Evolutionary conservation across 441 rosid species (phyloP).

Genomic region (Melastoma candidum): DNA sequence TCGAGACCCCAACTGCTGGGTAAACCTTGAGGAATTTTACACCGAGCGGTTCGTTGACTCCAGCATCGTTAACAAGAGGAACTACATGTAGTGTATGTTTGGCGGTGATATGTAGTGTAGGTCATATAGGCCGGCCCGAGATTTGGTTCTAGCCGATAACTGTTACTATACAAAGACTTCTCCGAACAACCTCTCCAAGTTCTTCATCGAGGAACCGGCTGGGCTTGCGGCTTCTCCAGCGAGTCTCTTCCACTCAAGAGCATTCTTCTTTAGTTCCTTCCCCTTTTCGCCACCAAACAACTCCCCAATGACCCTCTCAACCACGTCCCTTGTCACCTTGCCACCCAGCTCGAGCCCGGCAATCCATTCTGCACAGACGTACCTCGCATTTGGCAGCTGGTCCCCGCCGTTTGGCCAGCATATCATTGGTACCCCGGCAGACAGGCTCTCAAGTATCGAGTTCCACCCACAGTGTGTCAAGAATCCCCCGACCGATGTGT

Average conservation of each 20-base stretch:
- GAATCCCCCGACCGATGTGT: slow-evolving; percentile 41
- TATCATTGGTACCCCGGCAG: slow-evolving; percentile 42
- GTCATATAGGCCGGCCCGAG: too few relatives aligned
- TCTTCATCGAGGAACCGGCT: slow-evolving; percentile 27
- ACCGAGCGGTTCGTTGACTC: too few relatives aligned
- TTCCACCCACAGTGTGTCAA: slow-evolving; percentile 56
- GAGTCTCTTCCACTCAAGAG: slow-evolving; percentile 27
- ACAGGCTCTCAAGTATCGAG: slow-evolving; percentile 39
- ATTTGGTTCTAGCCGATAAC: too few relatives aligned
- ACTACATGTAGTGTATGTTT: too few relatives aligned
- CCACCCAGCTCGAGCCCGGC: slow-evolving; percentile 31
- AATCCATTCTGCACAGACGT: slow-evolving; percentile 26
- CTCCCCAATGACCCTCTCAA: slow-evolving; percentile 36
- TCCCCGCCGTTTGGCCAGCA: slow-evolving; percentile 69
- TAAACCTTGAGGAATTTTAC: too few relatives aligned
- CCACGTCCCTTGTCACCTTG: slow-evolving; percentile 32
- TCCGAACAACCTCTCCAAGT: slow-evolving; percentile 18
- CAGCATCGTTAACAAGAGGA: too few relatives aligned
- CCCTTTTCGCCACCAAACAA: slow-evolving; percentile 43
- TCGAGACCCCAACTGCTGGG: too few relatives aligned
- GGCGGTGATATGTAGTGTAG: too few relatives aligned
- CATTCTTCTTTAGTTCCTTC: slow-evolving; percentile 28
- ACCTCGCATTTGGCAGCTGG: slow-evolving; percentile 51
- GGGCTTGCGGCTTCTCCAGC: slow-evolving; percentile 25
- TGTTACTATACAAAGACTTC: too few relatives aligned